Percentiles rank a stretch among this genome's conserved stretches.
Evolutionary conservation across 305 asterid species (phyloP).

Genomic region (Plantago lanceolata): DNA sequence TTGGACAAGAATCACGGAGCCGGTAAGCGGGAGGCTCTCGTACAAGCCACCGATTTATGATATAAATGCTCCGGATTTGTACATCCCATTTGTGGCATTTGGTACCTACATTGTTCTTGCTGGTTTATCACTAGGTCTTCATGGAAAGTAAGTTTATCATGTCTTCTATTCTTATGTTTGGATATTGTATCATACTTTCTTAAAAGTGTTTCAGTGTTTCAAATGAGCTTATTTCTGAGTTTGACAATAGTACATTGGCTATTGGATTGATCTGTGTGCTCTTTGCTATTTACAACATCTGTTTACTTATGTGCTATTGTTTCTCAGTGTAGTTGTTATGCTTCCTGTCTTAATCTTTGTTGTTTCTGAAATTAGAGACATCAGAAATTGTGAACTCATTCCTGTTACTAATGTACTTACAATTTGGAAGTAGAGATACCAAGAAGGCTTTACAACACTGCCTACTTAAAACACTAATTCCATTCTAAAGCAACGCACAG

Average conservation of each 20-base stretch:
- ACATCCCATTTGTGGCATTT: constrained; percentile 65
- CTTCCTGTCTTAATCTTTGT: no score
- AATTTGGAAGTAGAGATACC: no score
- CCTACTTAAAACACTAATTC: no score
- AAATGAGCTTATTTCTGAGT: not conserved
- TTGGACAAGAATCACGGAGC: constrained; percentile 68
- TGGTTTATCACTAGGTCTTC: constrained; percentile 55
- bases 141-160: constrained; percentile 44
- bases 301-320: no score
- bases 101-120: constrained; percentile 63
- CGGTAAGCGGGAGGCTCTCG: constrained; percentile 68
- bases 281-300: no score
- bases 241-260: not conserved
- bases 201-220: not conserved
- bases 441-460: no score
- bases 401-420: no score
- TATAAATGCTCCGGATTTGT: constrained; percentile 65
- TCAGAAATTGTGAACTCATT: no score
- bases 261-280: not conserved
- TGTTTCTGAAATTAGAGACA: no score
- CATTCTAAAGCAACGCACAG: no score
- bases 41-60: constrained; percentile 71
- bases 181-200: not conserved
- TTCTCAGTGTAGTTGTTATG: no score
- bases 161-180: not conserved